phyloP scores from a whole-genome alignment of 805 yeast species.

The Metschnikowia lunata region DNA sequence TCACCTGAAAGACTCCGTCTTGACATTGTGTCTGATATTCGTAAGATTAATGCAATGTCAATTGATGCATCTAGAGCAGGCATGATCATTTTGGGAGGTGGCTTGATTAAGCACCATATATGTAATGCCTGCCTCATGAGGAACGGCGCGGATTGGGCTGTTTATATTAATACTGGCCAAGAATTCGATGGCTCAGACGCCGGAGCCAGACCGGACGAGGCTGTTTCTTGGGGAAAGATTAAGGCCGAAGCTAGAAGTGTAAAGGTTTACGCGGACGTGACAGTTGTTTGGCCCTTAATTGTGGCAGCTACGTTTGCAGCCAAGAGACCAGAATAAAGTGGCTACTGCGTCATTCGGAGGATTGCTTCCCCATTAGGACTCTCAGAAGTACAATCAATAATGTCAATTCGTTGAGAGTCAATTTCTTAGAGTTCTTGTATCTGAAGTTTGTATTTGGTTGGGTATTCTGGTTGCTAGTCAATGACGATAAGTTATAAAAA shows the following conservation, averaged over 20 bases:
- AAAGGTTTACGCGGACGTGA: slow-evolving; percentile 93
- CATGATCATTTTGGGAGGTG: slow-evolving; percentile 95
- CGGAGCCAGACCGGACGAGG: slow-evolving; percentile 99
- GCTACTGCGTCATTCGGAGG: too few species aligned
- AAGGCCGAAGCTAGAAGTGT: slow-evolving; percentile 89
- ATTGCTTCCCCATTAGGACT: too few species aligned
- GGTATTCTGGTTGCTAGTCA: too few species aligned
- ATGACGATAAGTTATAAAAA: too few species aligned
- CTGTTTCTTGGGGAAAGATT: slow-evolving; percentile 98
- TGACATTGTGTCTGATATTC: slow-evolving; percentile 91
- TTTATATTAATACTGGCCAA: slow-evolving; percentile 95
- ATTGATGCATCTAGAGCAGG: slow-evolving; percentile 95
- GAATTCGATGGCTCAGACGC: slow-evolving; percentile 99
- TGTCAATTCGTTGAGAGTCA: too few species aligned
- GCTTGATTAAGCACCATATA: slow-evolving; percentile 92
- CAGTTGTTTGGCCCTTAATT: slow-evolving; percentile 89
- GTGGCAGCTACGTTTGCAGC: slow-evolving; percentile 97
- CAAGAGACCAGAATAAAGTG: slow-evolving; percentile 22
- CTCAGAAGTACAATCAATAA: not conserved
- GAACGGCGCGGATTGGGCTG: slow-evolving; percentile 98
- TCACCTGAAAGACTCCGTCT: slow-evolving; percentile 85
- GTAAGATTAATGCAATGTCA: slow-evolving; percentile 85
- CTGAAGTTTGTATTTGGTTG: too few species aligned
- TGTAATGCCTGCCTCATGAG: slow-evolving; percentile 98
- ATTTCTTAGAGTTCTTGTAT: not conserved